These are phyloP conservation scores for Hortiboletus campestris DNA, from an alignment of 768 basidiomycete genomes.

Conservation along the genomic window DNA sequence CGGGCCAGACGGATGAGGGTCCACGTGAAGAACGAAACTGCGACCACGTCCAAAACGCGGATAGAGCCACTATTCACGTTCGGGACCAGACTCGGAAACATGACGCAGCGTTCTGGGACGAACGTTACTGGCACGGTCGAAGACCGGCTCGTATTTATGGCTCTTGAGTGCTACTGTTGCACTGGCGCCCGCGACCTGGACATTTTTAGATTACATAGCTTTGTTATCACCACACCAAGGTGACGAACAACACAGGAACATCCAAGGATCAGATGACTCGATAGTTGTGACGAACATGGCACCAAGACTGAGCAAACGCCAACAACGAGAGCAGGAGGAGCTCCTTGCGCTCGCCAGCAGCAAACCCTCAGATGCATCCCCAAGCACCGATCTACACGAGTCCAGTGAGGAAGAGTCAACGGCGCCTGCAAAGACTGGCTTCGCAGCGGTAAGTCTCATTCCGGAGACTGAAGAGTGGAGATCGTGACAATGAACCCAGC, in stretches of 20 bases:
- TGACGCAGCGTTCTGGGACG: not conserved
- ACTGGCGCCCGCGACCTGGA: no score
- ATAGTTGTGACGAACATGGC: slow-evolving; percentile 45
- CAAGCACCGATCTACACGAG: slow-evolving; percentile 10
- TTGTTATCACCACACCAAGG: not conserved
- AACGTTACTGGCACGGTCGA: no score
- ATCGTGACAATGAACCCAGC: slow-evolving; percentile 34
- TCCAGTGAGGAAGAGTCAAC: slow-evolving; percentile 41
- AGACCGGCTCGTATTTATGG: not conserved
- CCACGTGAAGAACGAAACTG: slow-evolving; percentile 16
- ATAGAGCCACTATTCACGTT: not conserved
- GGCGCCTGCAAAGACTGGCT: slow-evolving; percentile 29
- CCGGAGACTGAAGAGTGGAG: slow-evolving; percentile 2
- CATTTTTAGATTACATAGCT: not conserved
- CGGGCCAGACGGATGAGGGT: slow-evolving; percentile 13
- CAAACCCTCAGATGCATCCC: slow-evolving; percentile 14
- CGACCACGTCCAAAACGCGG: slow-evolving; percentile 6
- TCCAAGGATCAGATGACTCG: not conserved
- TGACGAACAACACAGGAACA: not conserved
- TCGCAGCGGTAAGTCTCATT: slow-evolving; percentile 43
- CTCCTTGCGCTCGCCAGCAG: slow-evolving; percentile 51
- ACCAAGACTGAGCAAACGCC: slow-evolving; percentile 77
- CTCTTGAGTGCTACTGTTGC: no score
- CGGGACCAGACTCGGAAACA: not conserved
- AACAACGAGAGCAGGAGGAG: slow-evolving; percentile 84